phyloP scores from a whole-genome alignment of 371 early-diverging fungal genomes.

The Mortierella sp. region DNA sequence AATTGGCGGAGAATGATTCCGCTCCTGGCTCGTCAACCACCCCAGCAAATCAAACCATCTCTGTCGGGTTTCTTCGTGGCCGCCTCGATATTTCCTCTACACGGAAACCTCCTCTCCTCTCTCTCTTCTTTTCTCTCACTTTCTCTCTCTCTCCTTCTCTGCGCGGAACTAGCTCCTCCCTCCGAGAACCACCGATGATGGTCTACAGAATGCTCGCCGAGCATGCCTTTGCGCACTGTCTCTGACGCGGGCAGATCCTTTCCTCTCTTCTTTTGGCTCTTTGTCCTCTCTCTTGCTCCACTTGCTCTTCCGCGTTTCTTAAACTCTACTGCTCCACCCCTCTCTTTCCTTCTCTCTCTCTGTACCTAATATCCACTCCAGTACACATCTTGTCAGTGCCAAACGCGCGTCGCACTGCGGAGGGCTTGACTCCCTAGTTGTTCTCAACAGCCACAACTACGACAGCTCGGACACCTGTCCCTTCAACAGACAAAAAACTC shows the following conservation, averaged over 20 bases:
- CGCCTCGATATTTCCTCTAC: too few species aligned
- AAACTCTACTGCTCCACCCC: not conserved
- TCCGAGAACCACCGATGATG: conserved; percentile 1
- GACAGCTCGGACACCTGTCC: too few species aligned
- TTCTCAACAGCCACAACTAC: too few species aligned
- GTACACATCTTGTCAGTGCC: too few species aligned
- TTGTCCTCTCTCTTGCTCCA: not conserved
- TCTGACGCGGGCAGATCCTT: not conserved
- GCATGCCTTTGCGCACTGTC: too few species aligned
- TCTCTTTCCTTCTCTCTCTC: not conserved
- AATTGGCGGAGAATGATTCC: not conserved
- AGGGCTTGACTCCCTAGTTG: not conserved
- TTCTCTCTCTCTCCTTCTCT: too few species aligned
- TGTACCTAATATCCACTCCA: not conserved
- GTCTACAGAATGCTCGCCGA: not conserved
- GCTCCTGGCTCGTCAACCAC: conserved; percentile 1
- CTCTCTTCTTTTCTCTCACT: too few species aligned
- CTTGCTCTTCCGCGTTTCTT: not conserved
- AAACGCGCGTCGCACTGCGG: too few species aligned
- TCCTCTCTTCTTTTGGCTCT: not conserved
- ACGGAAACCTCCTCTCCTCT: not conserved
- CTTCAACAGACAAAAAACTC: too few species aligned
- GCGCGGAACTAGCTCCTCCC: not conserved
- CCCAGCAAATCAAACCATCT: not conserved
- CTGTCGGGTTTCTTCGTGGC: too few species aligned